Percentiles rank a stretch among this genome's conserved stretches.
These are phyloP conservation scores for Cordyceps militaris DNA, from an alignment of 2,329 filamentous ascomycete species.

Conservation along the genomic window DNA sequence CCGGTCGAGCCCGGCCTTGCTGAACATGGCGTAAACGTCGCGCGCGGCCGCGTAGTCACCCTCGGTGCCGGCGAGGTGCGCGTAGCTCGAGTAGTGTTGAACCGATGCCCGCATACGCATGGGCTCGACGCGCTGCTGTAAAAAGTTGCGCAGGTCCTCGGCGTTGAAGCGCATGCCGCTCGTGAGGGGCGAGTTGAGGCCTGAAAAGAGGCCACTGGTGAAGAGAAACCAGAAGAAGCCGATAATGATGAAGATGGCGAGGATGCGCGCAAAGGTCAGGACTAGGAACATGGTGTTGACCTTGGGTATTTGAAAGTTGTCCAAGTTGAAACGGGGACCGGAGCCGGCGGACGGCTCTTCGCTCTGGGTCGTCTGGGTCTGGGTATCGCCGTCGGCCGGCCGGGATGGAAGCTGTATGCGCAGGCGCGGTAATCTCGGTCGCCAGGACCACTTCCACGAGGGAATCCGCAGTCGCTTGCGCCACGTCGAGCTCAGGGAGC, in stretches of 20 bases:
- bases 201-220: conserved; percentile 72
- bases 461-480: conserved; percentile 49
- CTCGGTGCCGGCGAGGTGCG: conserved; percentile 90
- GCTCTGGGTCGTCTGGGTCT: background rate
- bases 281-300: conserved; percentile 38
- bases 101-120: conserved; percentile 65
- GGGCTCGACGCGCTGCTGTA: conserved; percentile 66
- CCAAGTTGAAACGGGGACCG: background rate
- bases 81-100: conserved; percentile 70
- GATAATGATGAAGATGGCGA: conserved; percentile 69
- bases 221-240: conserved; percentile 79
- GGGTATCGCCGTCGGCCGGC: conserved; percentile 18
- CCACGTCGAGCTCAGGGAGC: conserved; percentile 39
- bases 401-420: conserved; percentile 41
- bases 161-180: conserved; percentile 70
- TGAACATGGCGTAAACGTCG: conserved; percentile 75
- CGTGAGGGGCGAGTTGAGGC: conserved; percentile 53
- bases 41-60: conserved; percentile 81
- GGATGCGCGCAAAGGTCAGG: conserved; percentile 63
- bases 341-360: background rate
- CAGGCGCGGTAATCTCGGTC: conserved; percentile 44
- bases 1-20: conserved; percentile 63
- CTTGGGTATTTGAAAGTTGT: conserved; percentile 24
- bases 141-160: conserved; percentile 69
- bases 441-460: conserved; percentile 51